These are phyloP conservation scores for Gossypium aridum DNA, from an alignment of 441 rosid genomes.

Conservation along the genomic window DNA sequence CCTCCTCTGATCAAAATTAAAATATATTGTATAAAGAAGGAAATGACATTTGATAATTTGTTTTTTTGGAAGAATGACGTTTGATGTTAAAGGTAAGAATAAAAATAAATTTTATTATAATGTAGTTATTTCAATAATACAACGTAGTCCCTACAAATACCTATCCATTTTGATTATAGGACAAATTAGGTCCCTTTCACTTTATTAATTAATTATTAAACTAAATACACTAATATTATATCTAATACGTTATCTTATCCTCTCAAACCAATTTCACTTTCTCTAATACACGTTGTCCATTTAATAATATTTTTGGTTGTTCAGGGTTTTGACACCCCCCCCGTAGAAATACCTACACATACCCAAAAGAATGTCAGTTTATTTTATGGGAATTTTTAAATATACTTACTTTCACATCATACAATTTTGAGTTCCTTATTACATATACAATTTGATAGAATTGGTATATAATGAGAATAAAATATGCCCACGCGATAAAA, in stretches of 20 bases:
- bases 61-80: background rate
- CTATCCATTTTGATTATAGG: background rate
- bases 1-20: too few species aligned
- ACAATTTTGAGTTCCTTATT: too few species aligned
- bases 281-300: background rate
- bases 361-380: too few species aligned
- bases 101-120: background rate
- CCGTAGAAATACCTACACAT: background rate
- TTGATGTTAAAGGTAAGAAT: background rate
- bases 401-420: too few species aligned
- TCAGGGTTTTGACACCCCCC: background rate
- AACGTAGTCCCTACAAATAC: background rate
- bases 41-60: too few species aligned
- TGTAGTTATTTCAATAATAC: background rate
- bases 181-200: background rate
- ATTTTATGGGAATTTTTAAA: too few species aligned
- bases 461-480: too few species aligned
- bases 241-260: background rate
- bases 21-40: background rate
- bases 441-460: too few species aligned
- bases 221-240: background rate
- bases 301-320: background rate
- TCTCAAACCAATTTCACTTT: background rate
- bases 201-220: background rate
- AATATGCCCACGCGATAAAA: too few species aligned